phyloP scores from a whole-genome alignment of 495 filamentous ascomycete genomes.

The Neurospora cerealis region DNA sequence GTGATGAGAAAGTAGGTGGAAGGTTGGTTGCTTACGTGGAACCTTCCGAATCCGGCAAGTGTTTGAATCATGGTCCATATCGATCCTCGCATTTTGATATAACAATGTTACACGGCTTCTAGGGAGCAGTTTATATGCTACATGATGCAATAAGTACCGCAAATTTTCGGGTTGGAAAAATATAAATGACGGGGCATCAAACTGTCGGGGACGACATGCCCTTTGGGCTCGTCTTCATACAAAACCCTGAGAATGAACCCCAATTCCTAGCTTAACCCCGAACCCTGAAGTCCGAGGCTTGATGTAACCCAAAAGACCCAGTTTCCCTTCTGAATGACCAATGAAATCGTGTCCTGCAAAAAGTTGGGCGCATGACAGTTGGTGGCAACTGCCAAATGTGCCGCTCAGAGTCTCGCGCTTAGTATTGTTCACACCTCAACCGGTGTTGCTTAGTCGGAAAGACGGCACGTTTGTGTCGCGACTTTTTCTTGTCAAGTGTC shows the following conservation, averaged over 20 bases:
- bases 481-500: not conserved
- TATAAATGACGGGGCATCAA: not conserved
- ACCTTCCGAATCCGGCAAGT: not conserved
- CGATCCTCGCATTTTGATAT: not conserved
- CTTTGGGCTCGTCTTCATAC: not conserved
- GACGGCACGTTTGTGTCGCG: not conserved
- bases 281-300: not conserved
- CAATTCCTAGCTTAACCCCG: not conserved
- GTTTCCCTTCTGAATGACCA: not conserved
- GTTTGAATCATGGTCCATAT: not conserved
- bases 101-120: not conserved
- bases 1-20: not conserved
- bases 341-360: not conserved
- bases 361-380: not conserved
- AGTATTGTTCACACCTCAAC: not conserved
- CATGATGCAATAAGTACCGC: not conserved
- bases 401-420: not conserved
- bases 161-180: not conserved
- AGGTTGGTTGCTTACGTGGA: not conserved
- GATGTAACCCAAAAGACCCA: not conserved
- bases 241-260: not conserved
- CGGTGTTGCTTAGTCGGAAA: not conserved
- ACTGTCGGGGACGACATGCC: not conserved
- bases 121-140: not conserved
- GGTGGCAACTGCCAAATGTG: not conserved